Evolutionary conservation across 2,329 filamentous ascomycete species (phyloP).

Genomic region (Fusarium sp.): DNA sequence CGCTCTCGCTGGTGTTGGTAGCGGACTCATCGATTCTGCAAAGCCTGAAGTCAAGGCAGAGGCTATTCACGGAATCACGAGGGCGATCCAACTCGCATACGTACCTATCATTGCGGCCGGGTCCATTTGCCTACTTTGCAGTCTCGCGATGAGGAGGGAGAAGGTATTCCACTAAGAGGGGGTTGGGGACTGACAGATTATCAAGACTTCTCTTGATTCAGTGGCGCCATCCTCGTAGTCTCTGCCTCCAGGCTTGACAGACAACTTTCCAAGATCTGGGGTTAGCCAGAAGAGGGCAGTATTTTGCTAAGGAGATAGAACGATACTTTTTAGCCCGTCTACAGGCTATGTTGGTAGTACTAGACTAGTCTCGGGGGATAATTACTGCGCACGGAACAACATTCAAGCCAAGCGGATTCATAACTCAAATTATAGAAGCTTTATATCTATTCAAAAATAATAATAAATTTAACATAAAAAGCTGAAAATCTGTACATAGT

Average conservation of each 20-base stretch:
- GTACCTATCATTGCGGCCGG: constrained; percentile 21
- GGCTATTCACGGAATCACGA: constrained; percentile 17
- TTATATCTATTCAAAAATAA: no score
- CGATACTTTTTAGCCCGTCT: accelerated
- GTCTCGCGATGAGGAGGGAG: constrained; percentile 4
- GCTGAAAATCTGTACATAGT: accelerated
- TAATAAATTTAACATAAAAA: background rate
- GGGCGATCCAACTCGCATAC: constrained; percentile 13
- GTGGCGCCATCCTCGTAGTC: no score
- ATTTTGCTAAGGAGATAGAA: no score
- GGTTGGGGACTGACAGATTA: accelerated
- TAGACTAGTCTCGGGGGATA: background rate
- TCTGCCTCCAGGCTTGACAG: no score
- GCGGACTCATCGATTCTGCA: constrained; percentile 8
- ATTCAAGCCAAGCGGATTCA: background rate
- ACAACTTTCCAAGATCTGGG: accelerated
- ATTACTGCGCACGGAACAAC: background rate
- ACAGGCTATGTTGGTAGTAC: background rate
- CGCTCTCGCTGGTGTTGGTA: constrained; percentile 9
- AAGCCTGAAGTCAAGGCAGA: background rate
- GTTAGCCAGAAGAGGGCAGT: accelerated
- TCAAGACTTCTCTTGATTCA: background rate
- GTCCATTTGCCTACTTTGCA: constrained; percentile 9
- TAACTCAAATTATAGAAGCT: background rate
- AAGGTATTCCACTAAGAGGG: background rate